A percentile compares a stretch with the other conserved stretches of the same genome.
Conservation (phyloP, 306 rosid genomes). For the Carpinus viminea region DNA sequence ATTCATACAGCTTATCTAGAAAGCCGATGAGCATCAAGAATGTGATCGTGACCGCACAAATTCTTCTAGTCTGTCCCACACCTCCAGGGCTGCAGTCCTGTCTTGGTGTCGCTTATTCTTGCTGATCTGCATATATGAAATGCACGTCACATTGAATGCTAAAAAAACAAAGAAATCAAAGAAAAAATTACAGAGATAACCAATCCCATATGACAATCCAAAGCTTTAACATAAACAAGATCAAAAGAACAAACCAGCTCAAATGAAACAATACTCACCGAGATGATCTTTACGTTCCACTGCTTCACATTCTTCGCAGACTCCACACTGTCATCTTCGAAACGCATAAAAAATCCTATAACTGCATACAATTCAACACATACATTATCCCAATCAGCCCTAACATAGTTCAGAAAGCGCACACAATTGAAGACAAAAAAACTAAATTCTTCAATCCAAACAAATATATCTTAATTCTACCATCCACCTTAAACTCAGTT, state of each 20-base stretch:
- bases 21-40: constrained; percentile 50
- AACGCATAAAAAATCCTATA: constrained; percentile 62
- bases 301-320: constrained; percentile 89
- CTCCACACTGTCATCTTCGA: constrained; percentile 87
- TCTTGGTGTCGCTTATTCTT: constrained; percentile 98
- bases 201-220: background rate
- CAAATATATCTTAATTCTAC: background rate
- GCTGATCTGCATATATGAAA: constrained; percentile 67
- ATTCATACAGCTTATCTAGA: constrained; percentile 13
- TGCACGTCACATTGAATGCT: background rate
- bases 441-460: background rate
- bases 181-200: background rate
- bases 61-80: constrained; percentile 96
- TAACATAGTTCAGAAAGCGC: background rate
- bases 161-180: constrained; percentile 9
- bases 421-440: background rate
- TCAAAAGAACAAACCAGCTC: constrained; percentile 9
- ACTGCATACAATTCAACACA: constrained; percentile 36
- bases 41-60: constrained; percentile 91
- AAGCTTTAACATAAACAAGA: constrained; percentile 2
- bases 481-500: background rate
- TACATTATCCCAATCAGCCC: background rate
- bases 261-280: constrained; percentile 50
- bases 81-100: constrained; percentile 97
- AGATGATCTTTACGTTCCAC: constrained; percentile 98